These are phyloP conservation scores for Rhizopus delemar DNA, from an alignment of 371 early-diverging fungal species.

Conservation along the genomic window DNA sequence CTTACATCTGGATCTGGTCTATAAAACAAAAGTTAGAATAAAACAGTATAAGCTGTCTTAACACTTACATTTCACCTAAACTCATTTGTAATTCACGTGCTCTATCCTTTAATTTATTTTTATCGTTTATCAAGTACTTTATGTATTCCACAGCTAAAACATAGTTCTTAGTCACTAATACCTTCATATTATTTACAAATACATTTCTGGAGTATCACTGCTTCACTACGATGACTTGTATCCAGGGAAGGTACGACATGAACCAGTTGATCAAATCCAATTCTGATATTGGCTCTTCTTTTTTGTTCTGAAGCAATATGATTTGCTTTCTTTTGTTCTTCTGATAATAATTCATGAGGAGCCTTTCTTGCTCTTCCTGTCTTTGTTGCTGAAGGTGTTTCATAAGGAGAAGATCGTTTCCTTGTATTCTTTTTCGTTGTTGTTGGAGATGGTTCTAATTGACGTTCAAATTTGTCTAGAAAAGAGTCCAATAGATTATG, in stretches of 20 bases:
- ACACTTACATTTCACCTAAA: conserved; percentile 23
- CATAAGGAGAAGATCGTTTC: conserved; percentile 2
- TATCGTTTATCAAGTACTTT: conserved; percentile 21
- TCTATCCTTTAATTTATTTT: conserved; percentile 12
- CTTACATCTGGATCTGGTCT: conserved; percentile 24
- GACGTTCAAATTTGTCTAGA: conserved; percentile 15
- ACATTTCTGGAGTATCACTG: conserved; percentile 39
- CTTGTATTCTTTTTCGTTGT: not conserved
- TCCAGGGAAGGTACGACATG: conserved; percentile 73
- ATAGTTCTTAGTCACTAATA: not conserved
- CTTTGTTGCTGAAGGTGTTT: not conserved
- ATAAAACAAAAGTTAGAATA: not conserved
- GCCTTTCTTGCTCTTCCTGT: conserved; percentile 34
- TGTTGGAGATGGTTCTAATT: not conserved
- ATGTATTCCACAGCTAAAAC: conserved; percentile 27
- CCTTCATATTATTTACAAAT: not conserved
- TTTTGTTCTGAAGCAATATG: conserved; percentile 92
- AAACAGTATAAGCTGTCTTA: not conserved
- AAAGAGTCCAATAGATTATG: conserved; percentile 20
- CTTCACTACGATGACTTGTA: conserved; percentile 55
- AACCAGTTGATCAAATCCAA: conserved; percentile 77
- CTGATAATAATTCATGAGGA: conserved; percentile 72
- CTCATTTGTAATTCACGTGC: conserved; percentile 15
- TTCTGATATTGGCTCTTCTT: conserved; percentile 78
- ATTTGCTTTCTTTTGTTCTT: conserved; percentile 86